These are phyloP conservation scores for Colletotrichum shisoi DNA, from an alignment of 2,329 filamentous ascomycete species.

Conservation along the genomic window DNA sequence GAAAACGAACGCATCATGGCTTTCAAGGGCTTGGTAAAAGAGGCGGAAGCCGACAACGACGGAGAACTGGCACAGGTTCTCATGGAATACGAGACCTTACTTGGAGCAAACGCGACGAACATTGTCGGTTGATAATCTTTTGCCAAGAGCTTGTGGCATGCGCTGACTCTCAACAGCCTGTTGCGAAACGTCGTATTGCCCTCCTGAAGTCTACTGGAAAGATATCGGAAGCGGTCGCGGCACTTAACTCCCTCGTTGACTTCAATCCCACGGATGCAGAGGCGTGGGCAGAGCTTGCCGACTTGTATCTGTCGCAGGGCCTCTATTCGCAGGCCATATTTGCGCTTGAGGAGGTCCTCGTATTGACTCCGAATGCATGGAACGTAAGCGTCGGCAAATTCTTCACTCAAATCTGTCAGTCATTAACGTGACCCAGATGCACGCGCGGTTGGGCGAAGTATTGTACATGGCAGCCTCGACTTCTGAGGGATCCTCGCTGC, in stretches of 20 bases:
- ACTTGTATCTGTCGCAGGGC: constrained; percentile 82
- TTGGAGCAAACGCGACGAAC: constrained; percentile 78
- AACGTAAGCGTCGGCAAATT: constrained; percentile 68
- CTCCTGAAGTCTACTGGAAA: constrained; percentile 78
- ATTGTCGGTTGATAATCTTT: constrained; percentile 65
- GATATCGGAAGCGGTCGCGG: constrained; percentile 74
- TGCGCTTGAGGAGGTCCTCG: constrained; percentile 86
- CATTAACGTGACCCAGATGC: constrained; percentile 66
- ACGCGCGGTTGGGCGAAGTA: constrained; percentile 85
- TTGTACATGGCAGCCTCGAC: constrained; percentile 72
- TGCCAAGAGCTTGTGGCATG: not conserved
- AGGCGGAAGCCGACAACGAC: constrained; percentile 76
- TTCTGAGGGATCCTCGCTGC: constrained; percentile 53
- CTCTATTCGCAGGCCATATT: constrained; percentile 85
- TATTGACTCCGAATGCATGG: constrained; percentile 91
- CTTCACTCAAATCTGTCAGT: not conserved
- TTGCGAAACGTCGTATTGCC: constrained; percentile 84
- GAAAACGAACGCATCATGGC: constrained; percentile 88
- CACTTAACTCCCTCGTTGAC: constrained; percentile 78
- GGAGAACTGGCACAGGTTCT: constrained; percentile 73
- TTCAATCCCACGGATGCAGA: constrained; percentile 89
- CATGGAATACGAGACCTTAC: constrained; percentile 77
- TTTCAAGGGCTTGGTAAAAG: constrained; percentile 81
- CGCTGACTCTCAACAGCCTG: constrained; percentile 65
- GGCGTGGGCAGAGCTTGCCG: constrained; percentile 89